phyloP scores from a whole-genome alignment of 2,329 filamentous ascomycete genomes.

The Purpureocillium takamizusanense region DNA sequence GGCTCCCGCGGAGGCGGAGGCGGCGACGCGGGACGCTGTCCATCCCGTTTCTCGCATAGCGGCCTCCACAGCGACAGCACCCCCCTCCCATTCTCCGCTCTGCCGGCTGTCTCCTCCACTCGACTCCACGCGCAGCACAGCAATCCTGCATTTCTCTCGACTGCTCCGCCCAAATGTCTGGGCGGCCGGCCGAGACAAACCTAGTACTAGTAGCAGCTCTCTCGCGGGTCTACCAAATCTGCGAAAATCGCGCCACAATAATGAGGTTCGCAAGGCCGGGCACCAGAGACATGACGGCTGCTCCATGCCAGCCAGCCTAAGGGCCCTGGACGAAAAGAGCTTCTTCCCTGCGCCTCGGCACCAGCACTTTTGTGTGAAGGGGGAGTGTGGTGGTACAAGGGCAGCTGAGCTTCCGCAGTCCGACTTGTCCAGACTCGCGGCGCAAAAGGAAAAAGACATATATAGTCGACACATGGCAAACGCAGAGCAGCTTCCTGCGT shows the following conservation, averaged over 20 bases:
- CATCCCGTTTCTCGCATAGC: background rate
- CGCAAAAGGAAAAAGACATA: background rate
- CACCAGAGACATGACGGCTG: background rate
- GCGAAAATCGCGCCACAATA: background rate
- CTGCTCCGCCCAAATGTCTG: background rate
- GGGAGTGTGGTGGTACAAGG: background rate
- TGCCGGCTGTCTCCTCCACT: no score
- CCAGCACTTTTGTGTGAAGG: no score
- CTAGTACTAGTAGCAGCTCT: background rate
- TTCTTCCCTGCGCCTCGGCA: no score
- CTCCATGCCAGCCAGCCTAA: background rate
- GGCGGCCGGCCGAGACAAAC: background rate
- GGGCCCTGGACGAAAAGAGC: background rate
- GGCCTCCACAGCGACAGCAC: background rate
- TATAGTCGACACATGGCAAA: no score
- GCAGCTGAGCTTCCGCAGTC: no score
- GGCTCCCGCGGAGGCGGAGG: slow-evolving; percentile 1
- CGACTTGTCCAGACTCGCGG: background rate
- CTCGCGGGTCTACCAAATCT: no score
- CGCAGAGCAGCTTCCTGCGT: no score
- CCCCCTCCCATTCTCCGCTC: background rate
- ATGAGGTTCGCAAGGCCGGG: background rate
- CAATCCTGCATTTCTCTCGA: background rate
- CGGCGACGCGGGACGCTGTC: slow-evolving; percentile 1
- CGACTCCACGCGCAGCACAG: background rate